Base-by-base conservation (phyloP, 495 filamentous ascomycete species). In the Aspergillus funiculosus region DNA sequence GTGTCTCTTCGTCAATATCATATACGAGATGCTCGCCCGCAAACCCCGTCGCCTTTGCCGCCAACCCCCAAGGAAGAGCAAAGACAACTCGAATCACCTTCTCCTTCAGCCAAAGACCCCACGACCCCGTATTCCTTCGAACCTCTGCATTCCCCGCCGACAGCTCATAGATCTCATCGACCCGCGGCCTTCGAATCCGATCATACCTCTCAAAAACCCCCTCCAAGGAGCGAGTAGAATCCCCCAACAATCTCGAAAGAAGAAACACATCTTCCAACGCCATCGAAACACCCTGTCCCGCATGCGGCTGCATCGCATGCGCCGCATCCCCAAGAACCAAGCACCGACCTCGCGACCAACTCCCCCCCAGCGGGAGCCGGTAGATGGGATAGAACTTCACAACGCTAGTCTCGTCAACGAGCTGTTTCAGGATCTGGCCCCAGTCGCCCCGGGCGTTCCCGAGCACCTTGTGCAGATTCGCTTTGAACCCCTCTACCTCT, bases 301-400 rank as follows among this genome's bases (percentile, higher is more conserved):
- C 63, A 57, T 66, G 68, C 0, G 73, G 69, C 13, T 59, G 64
- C 55, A 71, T 71, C 0, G 70, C 71, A 55, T 74, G 71, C 1
- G 66, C 72, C 2, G 71, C 70, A 50, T 76, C 60, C 6, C 63
- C 53, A 24, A 71, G 50, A 39, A 69, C 27, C 4, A 72, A 41
- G 13, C 47, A 64, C 21, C 70, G 59, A 18, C 58, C 57, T 3
- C 51, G 60, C 20, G 52, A 62, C 72, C 72, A 78, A 6, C 46
- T 43, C 1, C 66, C 69, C 17, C 75, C 67, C 21, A 62, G 57
- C 0, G 66, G 69, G 19, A 72, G 62, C 14, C 65, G 62, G 59
- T 70, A 78, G 9, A 69, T 64, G 14, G 73, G 77, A 34, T 75
- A 76, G 29, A 78, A 67, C 39, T 68, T 64, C 24, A 78, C 57